Conservation (phyloP, 2,329 filamentous ascomycete species). For the Trichoderma citrinoviride region DNA sequence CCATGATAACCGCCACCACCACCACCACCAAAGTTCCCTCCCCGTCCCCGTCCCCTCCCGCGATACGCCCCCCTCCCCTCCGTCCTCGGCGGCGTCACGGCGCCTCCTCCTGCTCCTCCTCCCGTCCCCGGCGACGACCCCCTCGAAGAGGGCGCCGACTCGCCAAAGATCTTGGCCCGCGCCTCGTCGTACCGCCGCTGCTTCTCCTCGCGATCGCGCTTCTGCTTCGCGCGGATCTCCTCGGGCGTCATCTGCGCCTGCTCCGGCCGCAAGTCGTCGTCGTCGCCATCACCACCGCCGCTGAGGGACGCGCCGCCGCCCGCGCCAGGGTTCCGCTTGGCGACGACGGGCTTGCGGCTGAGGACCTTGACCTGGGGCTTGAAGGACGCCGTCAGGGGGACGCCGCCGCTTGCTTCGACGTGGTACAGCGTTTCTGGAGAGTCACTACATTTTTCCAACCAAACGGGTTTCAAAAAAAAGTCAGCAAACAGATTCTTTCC, state of each 20-base stretch:
- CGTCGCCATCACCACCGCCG: slow-evolving; percentile 51
- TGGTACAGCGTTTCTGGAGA: slow-evolving; percentile 70
- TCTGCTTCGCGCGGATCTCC: slow-evolving; percentile 73
- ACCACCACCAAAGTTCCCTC: slow-evolving; percentile 29
- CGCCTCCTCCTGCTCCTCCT: slow-evolving; percentile 34
- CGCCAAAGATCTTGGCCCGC: slow-evolving; percentile 82
- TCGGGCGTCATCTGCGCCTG: slow-evolving; percentile 66
- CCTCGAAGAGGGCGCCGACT: slow-evolving; percentile 52
- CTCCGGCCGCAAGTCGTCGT: slow-evolving; percentile 63
- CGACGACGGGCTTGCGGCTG: slow-evolving; percentile 72
- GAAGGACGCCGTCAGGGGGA: slow-evolving; percentile 65
- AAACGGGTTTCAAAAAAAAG: not conserved
- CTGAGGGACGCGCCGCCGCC: slow-evolving; percentile 45
- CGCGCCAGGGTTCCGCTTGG: slow-evolving; percentile 54
- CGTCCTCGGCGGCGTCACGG: slow-evolving; percentile 54
- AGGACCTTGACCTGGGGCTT: slow-evolving; percentile 82
- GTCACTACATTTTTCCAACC: slow-evolving; percentile 52
- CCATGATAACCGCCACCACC: not conserved
- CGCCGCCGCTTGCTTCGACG: slow-evolving; percentile 60
- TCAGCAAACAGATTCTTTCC: not conserved
- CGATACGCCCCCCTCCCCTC: slow-evolving; percentile 40
- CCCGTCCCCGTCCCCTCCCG: slow-evolving; percentile 48
- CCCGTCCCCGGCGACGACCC: slow-evolving; percentile 57
- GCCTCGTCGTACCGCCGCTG: slow-evolving; percentile 87
- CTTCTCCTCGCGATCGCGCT: slow-evolving; percentile 82